These are phyloP conservation scores for Colletotrichum shisoi DNA, from an alignment of 2,329 filamentous ascomycete species.

Conservation along the genomic window DNA sequence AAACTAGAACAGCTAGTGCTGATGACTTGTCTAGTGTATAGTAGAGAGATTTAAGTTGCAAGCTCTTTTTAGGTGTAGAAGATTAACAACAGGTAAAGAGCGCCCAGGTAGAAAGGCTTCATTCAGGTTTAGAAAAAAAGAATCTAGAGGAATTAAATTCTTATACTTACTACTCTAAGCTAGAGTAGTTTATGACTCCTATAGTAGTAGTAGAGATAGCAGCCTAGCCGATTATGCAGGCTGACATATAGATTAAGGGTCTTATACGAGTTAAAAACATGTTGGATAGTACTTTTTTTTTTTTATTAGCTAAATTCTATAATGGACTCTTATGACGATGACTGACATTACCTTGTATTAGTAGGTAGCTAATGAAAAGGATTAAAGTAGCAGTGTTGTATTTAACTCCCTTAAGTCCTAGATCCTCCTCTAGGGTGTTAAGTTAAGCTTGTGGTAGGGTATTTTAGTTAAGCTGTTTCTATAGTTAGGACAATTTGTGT, in stretches of 20 bases:
- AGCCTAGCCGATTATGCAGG: constrained; percentile 54
- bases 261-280: constrained; percentile 55
- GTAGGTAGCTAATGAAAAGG: constrained; percentile 47
- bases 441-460: constrained; percentile 41
- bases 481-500: background rate
- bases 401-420: constrained; percentile 40
- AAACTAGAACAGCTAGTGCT: constrained; percentile 34
- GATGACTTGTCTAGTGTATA: constrained; percentile 30
- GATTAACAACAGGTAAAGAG: constrained; percentile 30
- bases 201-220: constrained; percentile 44
- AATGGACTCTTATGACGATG: background rate
- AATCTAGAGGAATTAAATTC: background rate
- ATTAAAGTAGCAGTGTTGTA: constrained; percentile 42
- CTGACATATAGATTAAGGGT: constrained; percentile 53
- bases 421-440: constrained; percentile 40
- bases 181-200: constrained; percentile 25
- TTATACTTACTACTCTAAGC: constrained; percentile 18
- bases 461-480: constrained; percentile 40
- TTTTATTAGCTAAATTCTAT: background rate
- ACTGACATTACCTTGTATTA: constrained; percentile 49
- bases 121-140: background rate
- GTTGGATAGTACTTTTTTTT: constrained; percentile 47
- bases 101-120: constrained; percentile 32
- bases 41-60: constrained; percentile 23
- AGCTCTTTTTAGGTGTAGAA: constrained; percentile 36